Evolutionary conservation across 805 yeast species (phyloP), one percentile per base, ranked within the genome.

Genomic region (Scheffersomyces ergatensis): DNA sequence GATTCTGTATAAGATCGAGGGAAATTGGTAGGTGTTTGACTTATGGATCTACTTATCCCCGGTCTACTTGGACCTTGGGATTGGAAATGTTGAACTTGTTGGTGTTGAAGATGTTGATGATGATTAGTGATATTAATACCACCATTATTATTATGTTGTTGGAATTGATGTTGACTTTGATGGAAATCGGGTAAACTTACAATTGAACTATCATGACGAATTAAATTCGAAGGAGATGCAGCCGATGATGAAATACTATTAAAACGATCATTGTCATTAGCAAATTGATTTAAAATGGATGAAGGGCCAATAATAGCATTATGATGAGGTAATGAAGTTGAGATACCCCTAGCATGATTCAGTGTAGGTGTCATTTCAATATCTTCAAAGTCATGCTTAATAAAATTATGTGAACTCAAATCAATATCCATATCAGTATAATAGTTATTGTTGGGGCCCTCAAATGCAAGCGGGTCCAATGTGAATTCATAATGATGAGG

Each of bases 401-500:
- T 36, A 42, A 31, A 36, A 20, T 18, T 27, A 19, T 20, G 42
- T 35, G 16, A 33, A 37, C 12, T 39, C 36, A 33, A 25, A 25
- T 26, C 33, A 42, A 34, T 44, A 21, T n/a, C 36, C 15, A 41
- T 40, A 16, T 37, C 38, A 31, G 42, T 38, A 18, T 14, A 29
- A 26, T 37, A 54, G 44, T 43, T 49, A 21, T 46, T 51, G 42
- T 48, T 60, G 47, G 72, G 67, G 5, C 76, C 78, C 38, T 76
- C 81, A 43, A 70, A 67, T 0, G 77, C 77, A 42, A 74, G 53
- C 3, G 78, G 77, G 43, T 73, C 76, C 21, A 74, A 59, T 35
- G 70, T 55, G 44, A 75, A 75, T 18, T 37, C 43, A 37, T 26
- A 42, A 24, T 26, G 39, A 39, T 15, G 38, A 18, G 6, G 9